These are phyloP conservation scores for Jackrogersella multiformis DNA, from an alignment of 495 filamentous ascomycete species.

Conservation along the genomic window DNA sequence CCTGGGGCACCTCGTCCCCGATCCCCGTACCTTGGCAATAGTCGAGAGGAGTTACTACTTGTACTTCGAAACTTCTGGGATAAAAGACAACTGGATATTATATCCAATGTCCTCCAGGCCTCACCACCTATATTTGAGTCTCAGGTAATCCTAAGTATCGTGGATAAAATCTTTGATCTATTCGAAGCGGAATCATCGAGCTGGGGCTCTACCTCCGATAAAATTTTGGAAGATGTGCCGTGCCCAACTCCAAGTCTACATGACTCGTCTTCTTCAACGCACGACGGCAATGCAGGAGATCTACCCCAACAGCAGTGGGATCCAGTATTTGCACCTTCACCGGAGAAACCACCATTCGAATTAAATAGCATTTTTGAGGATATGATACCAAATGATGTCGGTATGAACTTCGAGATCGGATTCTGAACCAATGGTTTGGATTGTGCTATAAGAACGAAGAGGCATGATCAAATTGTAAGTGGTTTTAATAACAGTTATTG, in stretches of 20 bases:
- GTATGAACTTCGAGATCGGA: no score
- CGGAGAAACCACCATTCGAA: neutral
- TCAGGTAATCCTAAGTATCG: neutral
- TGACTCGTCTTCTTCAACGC: no score
- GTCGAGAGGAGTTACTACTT: slow-evolving; percentile 13
- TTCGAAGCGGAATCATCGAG: neutral
- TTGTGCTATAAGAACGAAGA: no score
- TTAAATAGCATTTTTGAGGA: neutral
- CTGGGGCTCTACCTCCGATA: neutral
- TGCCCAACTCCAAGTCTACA: no score
- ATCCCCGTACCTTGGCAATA: slow-evolving; percentile 29
- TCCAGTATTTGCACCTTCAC: neutral
- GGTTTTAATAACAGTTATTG: no score
- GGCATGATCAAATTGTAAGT: no score
- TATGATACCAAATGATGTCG: neutral
- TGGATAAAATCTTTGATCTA: slow-evolving; percentile 8
- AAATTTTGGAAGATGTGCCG: neutral
- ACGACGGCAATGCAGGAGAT: neutral
- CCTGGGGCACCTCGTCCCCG: slow-evolving; percentile 8
- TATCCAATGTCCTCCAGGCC: neutral
- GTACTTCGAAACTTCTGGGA: slow-evolving; percentile 21
- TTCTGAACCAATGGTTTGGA: no score
- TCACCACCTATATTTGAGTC: neutral
- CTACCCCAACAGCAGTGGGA: neutral
- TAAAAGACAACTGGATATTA: neutral